phyloP scores from a whole-genome alignment of 176 grass and related monocot species.

The Oryza glumipatula region DNA sequence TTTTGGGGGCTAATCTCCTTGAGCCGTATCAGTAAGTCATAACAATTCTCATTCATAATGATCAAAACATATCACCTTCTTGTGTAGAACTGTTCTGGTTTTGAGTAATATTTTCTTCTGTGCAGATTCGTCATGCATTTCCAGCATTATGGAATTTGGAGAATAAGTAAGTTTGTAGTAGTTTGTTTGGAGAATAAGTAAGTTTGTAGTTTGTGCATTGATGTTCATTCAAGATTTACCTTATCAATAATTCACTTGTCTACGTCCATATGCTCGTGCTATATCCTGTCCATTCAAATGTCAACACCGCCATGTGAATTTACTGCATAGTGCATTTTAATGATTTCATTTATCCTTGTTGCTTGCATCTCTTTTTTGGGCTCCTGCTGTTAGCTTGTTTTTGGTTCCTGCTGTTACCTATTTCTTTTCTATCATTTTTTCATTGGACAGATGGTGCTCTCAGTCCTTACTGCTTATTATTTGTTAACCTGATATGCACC shows the following conservation, averaged over 20 bases:
- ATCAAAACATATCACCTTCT: constrained; percentile 17
- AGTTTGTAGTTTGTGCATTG: constrained; percentile 48
- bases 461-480: constrained; percentile 4
- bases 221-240: constrained; percentile 14
- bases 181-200: constrained; percentile 81
- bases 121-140: constrained; percentile 88
- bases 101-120: constrained; percentile 45
- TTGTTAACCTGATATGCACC: constrained; percentile 12
- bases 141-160: constrained; percentile 96
- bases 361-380: constrained; percentile 3
- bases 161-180: constrained; percentile 74
- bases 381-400: background rate
- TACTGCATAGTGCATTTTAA: constrained; percentile 10
- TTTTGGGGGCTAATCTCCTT: too few species aligned
- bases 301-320: constrained; percentile 23
- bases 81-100: constrained; percentile 16
- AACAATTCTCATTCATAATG: background rate
- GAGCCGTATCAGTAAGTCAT: background rate
- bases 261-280: constrained; percentile 7
- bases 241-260: constrained; percentile 18
- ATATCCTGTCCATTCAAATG: constrained; percentile 12
- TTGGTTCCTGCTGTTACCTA: background rate
- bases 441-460: background rate
- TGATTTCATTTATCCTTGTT: background rate
- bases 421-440: background rate